These are phyloP conservation scores for Discostella pseudostelligera DNA, from an alignment of 108 stramenopile species.

Conservation along the genomic window DNA sequence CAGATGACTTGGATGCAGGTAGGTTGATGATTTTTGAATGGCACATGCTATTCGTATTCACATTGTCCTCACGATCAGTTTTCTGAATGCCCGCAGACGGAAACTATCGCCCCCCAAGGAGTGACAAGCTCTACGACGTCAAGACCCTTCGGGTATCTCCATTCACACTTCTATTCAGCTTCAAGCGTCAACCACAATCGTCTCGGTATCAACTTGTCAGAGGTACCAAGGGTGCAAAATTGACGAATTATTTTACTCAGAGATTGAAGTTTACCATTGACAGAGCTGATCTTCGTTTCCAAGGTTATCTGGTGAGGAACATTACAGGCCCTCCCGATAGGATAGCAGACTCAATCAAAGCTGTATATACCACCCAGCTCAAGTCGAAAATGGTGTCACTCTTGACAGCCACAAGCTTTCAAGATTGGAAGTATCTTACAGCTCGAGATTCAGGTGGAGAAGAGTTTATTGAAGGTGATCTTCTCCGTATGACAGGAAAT, in stretches of 20 bases:
- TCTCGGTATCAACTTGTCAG: constrained; percentile 58
- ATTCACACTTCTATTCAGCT: constrained; percentile 67
- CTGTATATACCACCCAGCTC: constrained; percentile 73
- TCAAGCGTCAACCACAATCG: constrained; percentile 73
- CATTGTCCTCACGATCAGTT: not conserved
- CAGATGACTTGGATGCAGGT: constrained; percentile 45
- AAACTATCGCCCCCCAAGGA: constrained; percentile 66
- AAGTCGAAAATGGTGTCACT: constrained; percentile 79
- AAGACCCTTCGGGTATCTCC: constrained; percentile 73
- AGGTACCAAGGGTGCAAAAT: constrained; percentile 57
- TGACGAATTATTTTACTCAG: constrained; percentile 80
- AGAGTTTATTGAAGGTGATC: constrained; percentile 83
- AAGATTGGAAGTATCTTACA: constrained; percentile 85
- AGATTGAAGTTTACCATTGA: constrained; percentile 77
- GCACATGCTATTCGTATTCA: not conserved
- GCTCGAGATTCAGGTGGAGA: constrained; percentile 80
- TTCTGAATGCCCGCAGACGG: constrained; percentile 13
- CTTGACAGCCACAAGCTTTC: constrained; percentile 75
- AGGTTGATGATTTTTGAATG: constrained; percentile 2
- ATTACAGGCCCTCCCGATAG: constrained; percentile 82
- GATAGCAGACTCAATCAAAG: constrained; percentile 66
- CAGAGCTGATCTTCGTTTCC: constrained; percentile 74
- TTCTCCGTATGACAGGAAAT: constrained; percentile 81
- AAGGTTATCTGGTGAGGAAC: constrained; percentile 64
- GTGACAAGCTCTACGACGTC: constrained; percentile 70